Base-by-base conservation (phyloP, 2,329 filamentous ascomycete genomes). In the Pleomassaria siparia region DNA sequence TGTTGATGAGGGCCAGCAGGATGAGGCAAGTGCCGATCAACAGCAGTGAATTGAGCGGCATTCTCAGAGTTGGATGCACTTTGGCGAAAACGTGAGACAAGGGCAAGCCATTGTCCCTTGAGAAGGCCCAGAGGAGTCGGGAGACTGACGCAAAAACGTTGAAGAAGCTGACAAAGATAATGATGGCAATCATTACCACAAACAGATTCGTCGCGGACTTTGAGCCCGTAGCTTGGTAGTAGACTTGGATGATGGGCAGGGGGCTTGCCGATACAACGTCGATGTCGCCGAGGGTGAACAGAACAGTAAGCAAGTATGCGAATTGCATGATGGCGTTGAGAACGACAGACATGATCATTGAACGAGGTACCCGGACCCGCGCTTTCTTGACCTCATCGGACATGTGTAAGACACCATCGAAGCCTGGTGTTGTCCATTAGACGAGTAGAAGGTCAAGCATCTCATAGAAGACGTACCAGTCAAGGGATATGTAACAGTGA, bases 41-140 rank as follows among this genome's bases (percentile, higher is more conserved):
- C 9, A 45, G 44, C n/a, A 63, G 44, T 11, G 62, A 55, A 24
- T 57, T 56, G 11, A 62, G 30, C 6, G 62, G 59, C 35, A 60
- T 46, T 22, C 54, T 53, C 13, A 61, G 46, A 9, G 12, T 54
- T 1, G 58, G 51, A 39, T 63, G 50, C 2, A 65, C 56, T 32
- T 58, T 57, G 21, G 66, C 20, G 57, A 68, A 37, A 51, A 62
- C 10, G 51, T 51, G n/a, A 55, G 55, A 46, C 56, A 59, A 63
- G 0, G 74, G 75, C 0, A 77, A 59, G 2, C 72, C 76, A 2
- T 72, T 72, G 43, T 79, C 76, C 2, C 73, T 57, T 8, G 76
- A 71, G 67, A 76, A 79, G 0, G 75, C 75, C 76, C 76, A 79
- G 2, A 73, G 72, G 1, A 78, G 59, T 4, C 76, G 72, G 0